Evolutionary conservation across 257 asterid species (phyloP).

Genomic region (Capsicum chinense): DNA sequence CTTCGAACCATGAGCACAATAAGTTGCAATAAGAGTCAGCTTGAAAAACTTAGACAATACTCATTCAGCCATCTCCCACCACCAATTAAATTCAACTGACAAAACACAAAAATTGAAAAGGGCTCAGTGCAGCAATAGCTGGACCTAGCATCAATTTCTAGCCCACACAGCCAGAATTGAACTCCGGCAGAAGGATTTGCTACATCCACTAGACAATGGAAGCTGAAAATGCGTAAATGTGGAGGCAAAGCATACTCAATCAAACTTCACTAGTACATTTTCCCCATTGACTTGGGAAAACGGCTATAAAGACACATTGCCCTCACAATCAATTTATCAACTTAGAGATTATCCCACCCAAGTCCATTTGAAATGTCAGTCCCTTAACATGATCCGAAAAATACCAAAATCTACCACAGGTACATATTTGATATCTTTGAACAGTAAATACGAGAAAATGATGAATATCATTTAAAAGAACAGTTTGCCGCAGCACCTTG

Average conservation of each 20-base stretch:
- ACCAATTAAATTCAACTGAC: not conserved
- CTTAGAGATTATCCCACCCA: slow-evolving; percentile 3
- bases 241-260: not conserved
- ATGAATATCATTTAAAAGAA: not conserved
- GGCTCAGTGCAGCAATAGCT: not conserved
- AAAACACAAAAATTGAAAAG: not conserved
- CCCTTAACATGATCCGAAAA: not conserved
- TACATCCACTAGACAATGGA: slow-evolving; percentile 14
- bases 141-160: not conserved
- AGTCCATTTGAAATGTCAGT: slow-evolving; percentile 10
- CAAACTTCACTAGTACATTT: not conserved
- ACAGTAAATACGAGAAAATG: slow-evolving; percentile 16
- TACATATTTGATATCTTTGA: not conserved
- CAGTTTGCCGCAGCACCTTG: not conserved
- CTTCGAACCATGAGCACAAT: slow-evolving; percentile 26
- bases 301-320: not conserved
- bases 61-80: not conserved
- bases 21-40: slow-evolving; percentile 12
- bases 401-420: slow-evolving; percentile 1
- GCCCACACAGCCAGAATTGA: not conserved
- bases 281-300: not conserved
- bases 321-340: not conserved
- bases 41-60: not conserved
- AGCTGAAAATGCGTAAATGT: slow-evolving; percentile 6
- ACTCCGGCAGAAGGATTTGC: not conserved